Base-by-base conservation (phyloP, 305 asterid species). In the Fraxinus sp. region DNA sequence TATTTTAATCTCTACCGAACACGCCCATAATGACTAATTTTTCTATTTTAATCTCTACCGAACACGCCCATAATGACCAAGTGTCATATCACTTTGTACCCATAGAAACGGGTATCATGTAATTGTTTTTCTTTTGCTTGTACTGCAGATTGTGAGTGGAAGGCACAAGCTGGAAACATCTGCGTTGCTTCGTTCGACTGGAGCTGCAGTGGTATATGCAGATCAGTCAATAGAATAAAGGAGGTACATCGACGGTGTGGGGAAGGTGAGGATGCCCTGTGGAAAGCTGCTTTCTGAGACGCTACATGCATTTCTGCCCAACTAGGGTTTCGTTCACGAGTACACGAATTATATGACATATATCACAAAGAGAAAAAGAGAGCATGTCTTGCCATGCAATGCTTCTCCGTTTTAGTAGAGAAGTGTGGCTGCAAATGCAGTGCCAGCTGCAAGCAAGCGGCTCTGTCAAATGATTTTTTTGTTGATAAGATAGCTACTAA, bases 151-250 rank as follows among this genome's bases (percentile, higher is more conserved):
- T 95, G 98, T 78, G 97, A 92, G 82, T 95, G 98, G 98, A 95
- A 91, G 81, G 95, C 95, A 22, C 98, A 92, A 79, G 98, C 97
- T 1, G 98, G 98, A 81, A 95, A 95, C 79, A 49, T 82, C 0
- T 95, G 98, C 11, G 92, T 92, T 70, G 98, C 98, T 62, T 93
- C 98, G 0, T 92, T 93, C n/a, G 98, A 95, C 77, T 95, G 98
- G 98, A 93, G 87, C 84, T 95, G 98, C 83, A 95, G 98, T 75
- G 98, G 98, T 71, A 95, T 95, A 81, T 95, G 98, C 87, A 85
- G 93, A 77, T 90, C 98, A 0, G 97, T 86, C 1, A 94, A 93
- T 66, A 88, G 95, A 84, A 90, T 93, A 75, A 92, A 93, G 80
- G 98, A 92, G 41, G 97, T 95, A 11, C 98, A 95, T 83, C 86